Base-by-base conservation (phyloP, 2,329 filamentous ascomycete species). In the Basipetospora chlamydospora region DNA sequence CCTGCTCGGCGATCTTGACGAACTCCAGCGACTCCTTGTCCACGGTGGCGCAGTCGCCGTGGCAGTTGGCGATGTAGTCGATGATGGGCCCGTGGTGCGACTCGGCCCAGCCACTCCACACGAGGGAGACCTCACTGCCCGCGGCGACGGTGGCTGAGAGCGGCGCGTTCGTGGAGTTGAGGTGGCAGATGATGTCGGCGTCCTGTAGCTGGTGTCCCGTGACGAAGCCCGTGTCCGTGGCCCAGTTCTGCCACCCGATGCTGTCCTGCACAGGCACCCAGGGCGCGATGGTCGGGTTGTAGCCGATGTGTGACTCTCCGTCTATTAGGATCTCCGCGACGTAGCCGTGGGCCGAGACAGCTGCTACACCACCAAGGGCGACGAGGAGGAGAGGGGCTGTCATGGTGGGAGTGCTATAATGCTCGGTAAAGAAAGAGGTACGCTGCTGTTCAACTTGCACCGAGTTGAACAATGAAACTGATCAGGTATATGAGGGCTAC, bases 61-160 rank as follows among this genome's bases (percentile, higher is more conserved):
- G 42, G 54, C 66, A 70, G 43, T 63, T 60, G 41, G 73, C 73
- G 26, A 77, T 56, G 57, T 77, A 77, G 49, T 66, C 65, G 44
- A 76, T 61, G 45, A 77, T 61, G 13, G 73, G 72, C 3, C 73
- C 73, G 43, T 75, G 63, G 58, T 82, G 66, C 38, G 63, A 67
- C 6, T 67, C 59, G 12, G 76, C 75, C 77, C 77, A 81, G 10
- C 58, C 58, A 39, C 63, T 70, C 77, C 77, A 81, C 47, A 71
- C 63, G 33, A 81, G 55, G 40, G 67, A 58, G 44, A 80, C 51
- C 6, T 59, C 61, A 43, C 61, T 59, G 42, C 77, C 78, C 12
- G 76, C 77, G n/a, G 63, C 58, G 25, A 79, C 66, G 2, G 47
- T 46, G 23, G 59, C 56, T n/a, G 56, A 56, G 37, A 57, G 52